Conservation (phyloP, 1,284 basidiomycete genomes). For the Leccinum subrobustum region DNA sequence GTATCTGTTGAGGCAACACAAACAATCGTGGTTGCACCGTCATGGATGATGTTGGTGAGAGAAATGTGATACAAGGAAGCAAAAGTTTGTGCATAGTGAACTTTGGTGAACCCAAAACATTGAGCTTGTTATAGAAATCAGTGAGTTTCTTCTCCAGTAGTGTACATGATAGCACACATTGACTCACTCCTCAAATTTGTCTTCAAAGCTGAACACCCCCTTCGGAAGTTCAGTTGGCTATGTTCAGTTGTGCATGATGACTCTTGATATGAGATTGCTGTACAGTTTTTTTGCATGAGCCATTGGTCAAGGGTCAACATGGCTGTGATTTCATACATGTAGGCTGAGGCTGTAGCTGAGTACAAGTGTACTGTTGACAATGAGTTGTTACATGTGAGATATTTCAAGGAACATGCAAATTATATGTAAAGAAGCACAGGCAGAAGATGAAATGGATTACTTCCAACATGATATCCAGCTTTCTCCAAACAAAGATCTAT, state of each 20-base stretch:
- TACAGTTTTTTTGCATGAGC: no score
- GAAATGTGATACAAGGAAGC: slow-evolving; percentile 15
- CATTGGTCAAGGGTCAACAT: no score
- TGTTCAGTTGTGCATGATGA: no score
- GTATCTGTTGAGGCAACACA: not conserved
- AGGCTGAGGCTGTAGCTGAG: no score
- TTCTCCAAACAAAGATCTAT: not conserved
- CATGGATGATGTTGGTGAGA: not conserved
- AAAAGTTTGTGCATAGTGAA: slow-evolving; percentile 7
- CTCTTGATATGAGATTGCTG: no score
- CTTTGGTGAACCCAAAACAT: not conserved
- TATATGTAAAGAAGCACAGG: no score
- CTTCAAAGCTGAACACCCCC: not conserved
- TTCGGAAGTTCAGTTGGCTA: no score
- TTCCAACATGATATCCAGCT: not conserved
- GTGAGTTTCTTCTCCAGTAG: not conserved
- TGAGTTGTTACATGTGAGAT: no score
- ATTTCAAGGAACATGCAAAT: no score
- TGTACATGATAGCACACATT: not conserved
- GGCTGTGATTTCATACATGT: no score
- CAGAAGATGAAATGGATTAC: not conserved
- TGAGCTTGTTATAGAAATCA: not conserved
- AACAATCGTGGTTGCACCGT: not conserved
- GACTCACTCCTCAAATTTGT: not conserved
- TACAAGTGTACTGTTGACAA: no score